Conservation (phyloP, 345 rosid species). For the Euphorbia lathyris region DNA sequence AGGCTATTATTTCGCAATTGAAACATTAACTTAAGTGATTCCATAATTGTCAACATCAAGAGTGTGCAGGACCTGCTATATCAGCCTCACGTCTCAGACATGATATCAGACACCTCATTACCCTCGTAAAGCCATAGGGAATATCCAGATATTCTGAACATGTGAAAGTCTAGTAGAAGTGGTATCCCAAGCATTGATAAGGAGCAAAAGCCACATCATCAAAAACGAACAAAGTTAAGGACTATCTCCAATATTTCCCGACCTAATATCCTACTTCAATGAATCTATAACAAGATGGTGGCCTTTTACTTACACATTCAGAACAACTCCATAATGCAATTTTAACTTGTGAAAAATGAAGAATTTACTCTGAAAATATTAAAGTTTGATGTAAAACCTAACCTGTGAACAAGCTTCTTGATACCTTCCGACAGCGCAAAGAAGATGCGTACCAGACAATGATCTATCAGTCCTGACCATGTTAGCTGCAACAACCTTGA, state of each 20-base stretch:
- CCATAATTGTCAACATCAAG: too few relatives aligned
- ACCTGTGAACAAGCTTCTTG: slow-evolving; percentile 99
- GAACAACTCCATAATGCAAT: not conserved
- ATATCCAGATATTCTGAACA: too few relatives aligned
- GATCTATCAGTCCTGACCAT: slow-evolving; percentile 93
- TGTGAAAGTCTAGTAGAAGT: too few relatives aligned
- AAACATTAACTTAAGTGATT: too few relatives aligned
- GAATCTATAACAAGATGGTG: not conserved
- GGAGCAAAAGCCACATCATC: not conserved
- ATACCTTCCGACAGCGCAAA: slow-evolving; percentile 94
- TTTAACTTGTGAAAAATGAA: not conserved
- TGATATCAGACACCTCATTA: too few relatives aligned
- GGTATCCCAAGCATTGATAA: too few relatives aligned
- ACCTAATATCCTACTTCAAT: not conserved
- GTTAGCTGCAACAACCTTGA: slow-evolving; percentile 95
- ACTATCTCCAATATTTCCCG: not conserved
- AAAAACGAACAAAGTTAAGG: not conserved
- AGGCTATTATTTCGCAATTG: too few relatives aligned
- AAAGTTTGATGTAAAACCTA: slow-evolving; percentile 17
- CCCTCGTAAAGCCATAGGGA: too few relatives aligned
- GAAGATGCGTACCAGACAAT: slow-evolving; percentile 86
- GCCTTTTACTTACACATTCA: not conserved
- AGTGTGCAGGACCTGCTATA: too few relatives aligned
- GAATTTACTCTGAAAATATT: not conserved
- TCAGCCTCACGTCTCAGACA: too few relatives aligned